Evolutionary conservation across 768 basidiomycete genomes (phyloP).

Genomic region (Kwoniella dejecticola): DNA sequence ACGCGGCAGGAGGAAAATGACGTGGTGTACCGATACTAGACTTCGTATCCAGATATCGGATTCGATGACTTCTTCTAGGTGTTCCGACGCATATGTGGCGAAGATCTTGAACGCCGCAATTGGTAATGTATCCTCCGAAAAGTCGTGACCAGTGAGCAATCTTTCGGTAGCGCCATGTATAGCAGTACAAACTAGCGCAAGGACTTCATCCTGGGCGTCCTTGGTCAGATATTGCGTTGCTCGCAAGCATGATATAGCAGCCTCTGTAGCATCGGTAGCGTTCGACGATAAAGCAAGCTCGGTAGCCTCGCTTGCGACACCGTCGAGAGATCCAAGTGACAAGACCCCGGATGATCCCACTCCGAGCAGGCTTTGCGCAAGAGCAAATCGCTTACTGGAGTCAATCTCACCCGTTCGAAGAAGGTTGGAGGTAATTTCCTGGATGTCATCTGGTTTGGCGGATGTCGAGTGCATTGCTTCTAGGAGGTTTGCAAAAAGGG

Average conservation of each 20-base stretch:
- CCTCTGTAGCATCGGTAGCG: slow-evolving; percentile 10
- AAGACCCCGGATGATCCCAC: slow-evolving; percentile 5
- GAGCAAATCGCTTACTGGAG: slow-evolving; percentile 20
- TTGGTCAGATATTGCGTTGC: slow-evolving; percentile 20
- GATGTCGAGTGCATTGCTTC: slow-evolving; percentile 2
- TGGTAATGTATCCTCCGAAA: slow-evolving; percentile 7
- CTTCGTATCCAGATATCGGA: slow-evolving; percentile 39
- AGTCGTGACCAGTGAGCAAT: slow-evolving; percentile 20
- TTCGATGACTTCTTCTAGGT: slow-evolving; percentile 18
- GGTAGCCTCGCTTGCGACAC: slow-evolving; percentile 42
- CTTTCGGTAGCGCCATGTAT: slow-evolving; percentile 37
- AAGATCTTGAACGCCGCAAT: slow-evolving; percentile 37
- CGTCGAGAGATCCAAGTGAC: slow-evolving; percentile 31
- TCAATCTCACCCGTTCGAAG: slow-evolving; percentile 10
- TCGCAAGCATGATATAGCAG: slow-evolving; percentile 14
- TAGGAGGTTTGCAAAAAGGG: slow-evolving; percentile 12
- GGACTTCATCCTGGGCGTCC: slow-evolving; percentile 40
- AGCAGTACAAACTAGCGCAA: slow-evolving; percentile 42
- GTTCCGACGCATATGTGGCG: slow-evolving; percentile 28
- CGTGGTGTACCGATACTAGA: slow-evolving; percentile 41
- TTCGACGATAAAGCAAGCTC: slow-evolving; percentile 33
- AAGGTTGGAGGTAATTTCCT: neutral
- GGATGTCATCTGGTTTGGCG: neutral
- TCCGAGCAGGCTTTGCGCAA: slow-evolving; percentile 24
- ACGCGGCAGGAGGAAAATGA: slow-evolving; percentile 32